phyloP scores from a whole-genome alignment of 352 stramenopile species.

The Phytophthora chlamydospora region DNA sequence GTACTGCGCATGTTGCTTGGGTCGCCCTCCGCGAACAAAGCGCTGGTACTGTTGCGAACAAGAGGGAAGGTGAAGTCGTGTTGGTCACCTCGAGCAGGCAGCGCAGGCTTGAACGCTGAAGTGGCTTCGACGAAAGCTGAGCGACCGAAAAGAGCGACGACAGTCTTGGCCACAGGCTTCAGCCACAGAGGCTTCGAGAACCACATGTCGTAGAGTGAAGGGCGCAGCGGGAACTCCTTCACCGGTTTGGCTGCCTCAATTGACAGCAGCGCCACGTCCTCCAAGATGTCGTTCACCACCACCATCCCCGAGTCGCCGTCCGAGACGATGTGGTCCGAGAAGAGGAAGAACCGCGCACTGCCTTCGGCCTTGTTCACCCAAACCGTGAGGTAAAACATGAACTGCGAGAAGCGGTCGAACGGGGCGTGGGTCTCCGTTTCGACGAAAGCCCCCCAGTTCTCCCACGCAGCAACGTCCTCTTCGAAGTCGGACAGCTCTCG shows the following conservation, averaged over 20 bases:
- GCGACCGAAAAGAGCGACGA: slow-evolving; percentile 31
- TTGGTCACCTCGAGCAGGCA: slow-evolving; percentile 49
- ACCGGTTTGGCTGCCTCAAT: slow-evolving; percentile 31
- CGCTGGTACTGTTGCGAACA: slow-evolving; percentile 45
- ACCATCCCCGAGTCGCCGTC: slow-evolving; percentile 52
- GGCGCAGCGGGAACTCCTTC: slow-evolving; percentile 41
- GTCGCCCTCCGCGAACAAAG: slow-evolving; percentile 45
- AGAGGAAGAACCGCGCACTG: slow-evolving; percentile 48
- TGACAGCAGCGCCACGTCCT: slow-evolving; percentile 41
- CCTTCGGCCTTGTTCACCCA: slow-evolving; percentile 42
- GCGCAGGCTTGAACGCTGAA: slow-evolving; percentile 49
- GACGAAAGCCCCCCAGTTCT: slow-evolving; percentile 47
- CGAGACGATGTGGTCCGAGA: slow-evolving; percentile 69
- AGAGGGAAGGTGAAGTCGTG: slow-evolving; percentile 44
- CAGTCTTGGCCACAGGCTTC: slow-evolving; percentile 33
- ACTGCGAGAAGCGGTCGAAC: slow-evolving; percentile 53
- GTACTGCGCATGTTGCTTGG: slow-evolving; percentile 48
- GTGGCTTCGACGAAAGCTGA: slow-evolving; percentile 48
- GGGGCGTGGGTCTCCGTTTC: slow-evolving; percentile 33
- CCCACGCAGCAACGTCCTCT: slow-evolving; percentile 26
- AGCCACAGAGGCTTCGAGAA: slow-evolving; percentile 49
- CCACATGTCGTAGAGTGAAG: slow-evolving; percentile 52
- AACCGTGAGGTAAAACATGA: slow-evolving; percentile 54
- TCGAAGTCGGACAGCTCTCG: slow-evolving; percentile 32
- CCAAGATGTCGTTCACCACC: slow-evolving; percentile 55